Base-by-base conservation (phyloP, 2,329 filamentous ascomycete genomes). In the Fusarium sp. region DNA sequence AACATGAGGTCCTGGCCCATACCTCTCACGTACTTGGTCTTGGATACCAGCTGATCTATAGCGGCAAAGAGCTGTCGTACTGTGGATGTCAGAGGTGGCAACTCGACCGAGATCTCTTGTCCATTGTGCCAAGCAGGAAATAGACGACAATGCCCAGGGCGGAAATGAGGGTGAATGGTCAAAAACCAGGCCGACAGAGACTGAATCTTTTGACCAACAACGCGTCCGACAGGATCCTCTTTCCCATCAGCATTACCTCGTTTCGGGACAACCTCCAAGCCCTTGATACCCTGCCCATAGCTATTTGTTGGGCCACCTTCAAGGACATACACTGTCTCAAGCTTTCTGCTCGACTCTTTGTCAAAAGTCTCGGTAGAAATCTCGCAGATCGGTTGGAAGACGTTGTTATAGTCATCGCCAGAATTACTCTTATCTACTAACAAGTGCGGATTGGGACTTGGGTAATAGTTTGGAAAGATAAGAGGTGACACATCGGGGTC, bases 391-490 rank as follows among this genome's bases (percentile, higher is more conserved):
- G 36, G 33, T 5, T 31, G 17, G 15, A 52, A 72, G 8, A 52
- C 31, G 3, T 57, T 22, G 1, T 41, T 2, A 24, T 38, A 58
- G 6, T 39, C 10, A 4, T n/a, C 45, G 7, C 49, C 44, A 17
- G 2, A 17, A 38, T 7, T 14, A 5, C n/a, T 12, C 14, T 22
- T 18, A 22, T 18, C 13, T 18, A 51, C 51, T 17, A 70, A 20
- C 22, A 75, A 22, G n/a, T 67, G 45, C 17, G 69, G 69, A 26
- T 73, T 61, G 13, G 65, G 65, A 1, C 36, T 24, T 11, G 70
- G 68, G 28, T 77, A 77, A 39, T 71, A 73, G 47, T 77, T 73
- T 24, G 76, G 72, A 5, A 77, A 11, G 8, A 78, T 33, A 1
- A 78, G n/a, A 36, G 77, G 63, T 13, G 62, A 36, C 3, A 49